Evolutionary conservation across 768 basidiomycete genomes (phyloP), one percentile per base, ranked within the genome.

Genomic region (Phylloporus sp.): DNA sequence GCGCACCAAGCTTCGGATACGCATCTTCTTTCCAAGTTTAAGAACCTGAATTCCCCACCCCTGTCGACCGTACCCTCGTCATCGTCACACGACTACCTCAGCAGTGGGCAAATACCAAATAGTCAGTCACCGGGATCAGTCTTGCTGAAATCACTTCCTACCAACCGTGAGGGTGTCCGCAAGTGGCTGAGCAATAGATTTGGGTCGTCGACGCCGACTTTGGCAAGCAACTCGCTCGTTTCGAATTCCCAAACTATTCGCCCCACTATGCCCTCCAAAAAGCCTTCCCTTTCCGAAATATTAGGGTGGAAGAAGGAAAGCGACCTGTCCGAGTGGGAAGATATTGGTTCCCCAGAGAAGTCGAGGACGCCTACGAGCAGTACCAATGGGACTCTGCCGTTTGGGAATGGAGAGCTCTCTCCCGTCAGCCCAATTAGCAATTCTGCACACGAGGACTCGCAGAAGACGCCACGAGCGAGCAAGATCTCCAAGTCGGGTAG

Each of bases 101-200:
- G 68, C 41, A 49, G 68, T 21, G 60, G 52, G 23, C 62, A 62
- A 28, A 54, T 67, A 13, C 37, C 27, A 10, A 56, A 39, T n/a
- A 46, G 48, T 11, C 64, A 73, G 42, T 66, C 72, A 8, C 57
- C 72, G 20, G 58, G 54, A 35, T 66, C 53, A 65, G 69, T 51
- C 65, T 67, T 54, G 57, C 66, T 50, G 65, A 68, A 58, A 60
- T 66, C 31, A 74, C 69, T 90, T 38, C 88, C 88, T 2, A 86
- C 79, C 63, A 87, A 79, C 17, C 72, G 86, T 17, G 82, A 86
- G 42, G 87, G 82, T 20, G 88, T 90, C 21, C 84, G 81, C 64
- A 86, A 84, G 56, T 90, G 88, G 88, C 63, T 90, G 35, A 84
- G 71, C 53, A 79, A 64, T 37, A 81, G 80, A 63, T 77, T 79